Evolutionary conservation across 1,139 yeast species (phyloP).

Genomic region (Hyphopichia buzzinii): DNA sequence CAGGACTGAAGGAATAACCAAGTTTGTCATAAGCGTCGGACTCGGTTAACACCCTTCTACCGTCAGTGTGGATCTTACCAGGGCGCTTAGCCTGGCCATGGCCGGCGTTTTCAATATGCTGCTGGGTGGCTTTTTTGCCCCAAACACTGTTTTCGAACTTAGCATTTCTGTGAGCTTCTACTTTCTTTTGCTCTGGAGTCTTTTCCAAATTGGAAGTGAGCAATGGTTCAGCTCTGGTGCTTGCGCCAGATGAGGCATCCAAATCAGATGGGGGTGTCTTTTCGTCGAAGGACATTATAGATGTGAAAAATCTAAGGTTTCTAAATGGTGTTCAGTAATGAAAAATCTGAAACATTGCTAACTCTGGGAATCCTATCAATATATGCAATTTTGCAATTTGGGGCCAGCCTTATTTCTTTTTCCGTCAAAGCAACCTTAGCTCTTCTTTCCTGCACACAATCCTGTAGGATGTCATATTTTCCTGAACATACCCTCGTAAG

Average conservation of each 20-base stretch:
- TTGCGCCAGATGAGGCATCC: not conserved
- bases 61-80: slow-evolving; percentile 12
- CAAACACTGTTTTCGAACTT: not conserved
- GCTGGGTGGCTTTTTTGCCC: not conserved
- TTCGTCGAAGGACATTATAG: too few relatives aligned
- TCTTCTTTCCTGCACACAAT: not conserved
- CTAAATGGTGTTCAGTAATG: too few relatives aligned
- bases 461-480: too few relatives aligned
- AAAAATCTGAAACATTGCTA: too few relatives aligned
- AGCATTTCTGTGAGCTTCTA: not conserved
- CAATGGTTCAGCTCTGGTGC: not conserved
- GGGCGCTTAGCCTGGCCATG: slow-evolving; percentile 1
- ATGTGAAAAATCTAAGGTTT: too few relatives aligned
- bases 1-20: slow-evolving; percentile 26
- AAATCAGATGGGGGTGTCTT: too few relatives aligned
- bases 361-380: too few relatives aligned
- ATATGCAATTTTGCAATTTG: too few relatives aligned
- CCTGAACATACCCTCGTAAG: too few relatives aligned
- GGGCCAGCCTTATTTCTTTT: not conserved
- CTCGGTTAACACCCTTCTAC: slow-evolving; percentile 25
- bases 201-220: not conserved
- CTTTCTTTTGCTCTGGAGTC: not conserved
- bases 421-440: not conserved
- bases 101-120: slow-evolving; percentile 2
- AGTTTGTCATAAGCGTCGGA: slow-evolving; percentile 31